Conservation (phyloP, 345 rosid species). For the Aquilaria malaccensis region DNA sequence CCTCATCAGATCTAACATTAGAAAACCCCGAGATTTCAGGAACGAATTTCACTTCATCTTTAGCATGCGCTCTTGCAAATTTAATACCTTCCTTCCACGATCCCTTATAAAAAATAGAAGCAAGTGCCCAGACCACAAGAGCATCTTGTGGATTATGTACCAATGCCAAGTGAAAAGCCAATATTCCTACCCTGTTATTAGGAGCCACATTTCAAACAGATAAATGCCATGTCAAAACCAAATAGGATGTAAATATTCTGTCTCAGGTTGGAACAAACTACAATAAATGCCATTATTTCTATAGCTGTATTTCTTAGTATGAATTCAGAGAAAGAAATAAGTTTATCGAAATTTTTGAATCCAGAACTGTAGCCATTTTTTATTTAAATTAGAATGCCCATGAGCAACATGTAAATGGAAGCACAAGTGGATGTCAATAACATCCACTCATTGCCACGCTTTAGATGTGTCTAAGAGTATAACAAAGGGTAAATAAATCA, state of each 20-base stretch:
- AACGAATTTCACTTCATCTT: conserved; percentile 24
- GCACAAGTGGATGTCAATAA: too few relatives aligned
- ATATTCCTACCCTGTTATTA: conserved; percentile 65
- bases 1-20: conserved; percentile 39
- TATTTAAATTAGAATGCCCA: not conserved
- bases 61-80: conserved; percentile 49
- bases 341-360: too few relatives aligned
- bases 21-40: conserved; percentile 61
- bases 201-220: conserved; percentile 4
- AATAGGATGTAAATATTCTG: conserved; percentile 1
- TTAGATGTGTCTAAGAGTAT: too few relatives aligned
- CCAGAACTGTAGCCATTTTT: too few relatives aligned
- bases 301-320: too few relatives aligned
- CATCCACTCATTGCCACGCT: too few relatives aligned
- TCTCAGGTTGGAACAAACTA: too few relatives aligned
- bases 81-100: conserved; percentile 58
- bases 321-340: too few relatives aligned
- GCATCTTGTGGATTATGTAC: conserved; percentile 73
- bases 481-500: too few relatives aligned
- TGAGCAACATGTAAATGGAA: not conserved
- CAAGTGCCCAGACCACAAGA: conserved; percentile 53
- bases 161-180: conserved; percentile 84
- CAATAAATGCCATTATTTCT: too few relatives aligned
- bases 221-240: not conserved
- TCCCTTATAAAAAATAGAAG: conserved; percentile 64